Evolutionary conservation across 2,329 filamentous ascomycete species (phyloP).

Genomic region (Alternaria gaisen): DNA sequence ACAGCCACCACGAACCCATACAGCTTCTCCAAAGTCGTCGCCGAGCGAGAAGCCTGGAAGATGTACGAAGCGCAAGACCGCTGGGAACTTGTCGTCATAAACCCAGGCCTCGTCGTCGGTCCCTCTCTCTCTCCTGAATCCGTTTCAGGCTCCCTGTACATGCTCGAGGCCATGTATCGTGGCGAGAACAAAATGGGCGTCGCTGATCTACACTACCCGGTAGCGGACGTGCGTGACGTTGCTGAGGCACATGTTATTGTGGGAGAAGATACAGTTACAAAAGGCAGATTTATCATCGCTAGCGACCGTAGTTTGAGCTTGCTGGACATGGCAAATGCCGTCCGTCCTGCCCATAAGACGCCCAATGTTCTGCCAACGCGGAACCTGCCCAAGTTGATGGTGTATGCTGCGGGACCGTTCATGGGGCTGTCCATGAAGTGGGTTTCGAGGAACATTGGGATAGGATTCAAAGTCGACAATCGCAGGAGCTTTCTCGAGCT

Average conservation of each 20-base stretch:
- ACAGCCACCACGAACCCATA: fast-evolving
- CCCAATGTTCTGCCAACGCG: background rate
- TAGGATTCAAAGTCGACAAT: background rate
- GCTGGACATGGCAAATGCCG: background rate
- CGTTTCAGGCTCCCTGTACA: too few relatives aligned
- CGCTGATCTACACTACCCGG: too few relatives aligned
- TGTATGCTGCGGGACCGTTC: background rate
- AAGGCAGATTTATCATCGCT: background rate
- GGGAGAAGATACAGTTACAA: background rate
- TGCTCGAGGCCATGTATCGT: too few relatives aligned
- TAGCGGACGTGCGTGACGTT: background rate
- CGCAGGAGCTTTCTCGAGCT: background rate
- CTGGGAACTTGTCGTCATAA: too few relatives aligned
- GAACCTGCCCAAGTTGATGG: background rate
- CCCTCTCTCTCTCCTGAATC: too few relatives aligned
- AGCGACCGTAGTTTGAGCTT: background rate
- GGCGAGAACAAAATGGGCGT: too few relatives aligned
- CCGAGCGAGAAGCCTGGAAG: too few relatives aligned
- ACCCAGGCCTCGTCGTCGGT: too few relatives aligned
- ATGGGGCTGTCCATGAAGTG: background rate
- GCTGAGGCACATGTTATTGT: background rate
- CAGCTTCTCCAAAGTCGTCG: too few relatives aligned
- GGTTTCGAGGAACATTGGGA: background rate
- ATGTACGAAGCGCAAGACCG: too few relatives aligned
- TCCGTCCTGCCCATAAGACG: background rate